Percentiles rank a stretch among this genome's conserved stretches.
Conservation (phyloP, 305 asterid genomes). For the Striga hermonthica region DNA sequence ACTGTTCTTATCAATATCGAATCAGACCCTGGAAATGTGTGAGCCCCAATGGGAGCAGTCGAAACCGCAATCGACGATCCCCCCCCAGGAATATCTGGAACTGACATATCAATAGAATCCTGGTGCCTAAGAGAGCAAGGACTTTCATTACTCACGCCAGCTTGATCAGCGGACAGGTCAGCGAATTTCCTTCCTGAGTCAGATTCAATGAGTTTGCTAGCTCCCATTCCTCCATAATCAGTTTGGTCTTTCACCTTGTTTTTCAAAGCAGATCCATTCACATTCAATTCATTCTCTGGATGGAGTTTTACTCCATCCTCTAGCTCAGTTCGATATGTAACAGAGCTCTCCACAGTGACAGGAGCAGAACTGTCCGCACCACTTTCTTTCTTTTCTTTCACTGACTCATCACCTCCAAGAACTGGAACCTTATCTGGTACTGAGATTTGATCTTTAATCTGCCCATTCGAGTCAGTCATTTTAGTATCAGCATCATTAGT, state of each 20-base stretch:
- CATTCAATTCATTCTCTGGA: slow-evolving; percentile 40
- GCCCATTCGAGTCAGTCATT: slow-evolving; percentile 38
- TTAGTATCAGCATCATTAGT: slow-evolving; percentile 43
- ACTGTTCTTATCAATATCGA: slow-evolving; percentile 39
- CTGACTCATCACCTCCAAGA: slow-evolving; percentile 38
- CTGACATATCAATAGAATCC: slow-evolving; percentile 37
- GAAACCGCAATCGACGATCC: slow-evolving; percentile 27
- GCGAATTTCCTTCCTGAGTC: slow-evolving; percentile 40
- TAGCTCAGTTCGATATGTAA: slow-evolving; percentile 36
- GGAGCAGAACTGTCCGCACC: slow-evolving; percentile 41
- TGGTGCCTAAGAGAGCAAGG: slow-evolving; percentile 30
- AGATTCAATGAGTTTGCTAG: slow-evolving; percentile 36
- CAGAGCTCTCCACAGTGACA: slow-evolving; percentile 35
- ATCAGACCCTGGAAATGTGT: slow-evolving; percentile 38
- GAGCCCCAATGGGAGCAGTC: slow-evolving; percentile 40
- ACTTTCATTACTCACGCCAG: slow-evolving; percentile 29
- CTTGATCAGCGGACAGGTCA: slow-evolving; percentile 34
- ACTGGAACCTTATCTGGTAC: slow-evolving; percentile 36
- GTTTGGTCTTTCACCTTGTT: slow-evolving; percentile 39
- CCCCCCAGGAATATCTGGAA: slow-evolving; percentile 36
- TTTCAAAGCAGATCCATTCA: slow-evolving; percentile 37
- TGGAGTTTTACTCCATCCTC: slow-evolving; percentile 40
- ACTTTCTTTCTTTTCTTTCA: slow-evolving; percentile 41
- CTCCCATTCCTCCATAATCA: slow-evolving; percentile 37
- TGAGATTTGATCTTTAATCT: slow-evolving; percentile 32